These are phyloP conservation scores for Cadophora gregata DNA, from an alignment of 2,329 filamentous ascomycete species.

Conservation along the genomic window DNA sequence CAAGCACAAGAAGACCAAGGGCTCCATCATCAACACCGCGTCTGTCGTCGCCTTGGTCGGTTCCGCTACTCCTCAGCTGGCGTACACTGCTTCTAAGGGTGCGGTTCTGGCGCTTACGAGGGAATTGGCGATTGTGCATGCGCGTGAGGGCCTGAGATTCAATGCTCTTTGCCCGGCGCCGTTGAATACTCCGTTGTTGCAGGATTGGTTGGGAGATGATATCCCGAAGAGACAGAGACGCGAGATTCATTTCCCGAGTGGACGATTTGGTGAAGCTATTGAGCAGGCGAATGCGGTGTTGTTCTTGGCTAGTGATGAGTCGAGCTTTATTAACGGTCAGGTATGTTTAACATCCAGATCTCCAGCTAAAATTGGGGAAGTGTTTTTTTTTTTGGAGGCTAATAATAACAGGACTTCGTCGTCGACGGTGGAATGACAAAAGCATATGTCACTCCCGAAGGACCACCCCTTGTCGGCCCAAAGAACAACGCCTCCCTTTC, in stretches of 20 bases:
- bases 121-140: slow-evolving; percentile 77
- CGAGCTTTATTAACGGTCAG: slow-evolving; percentile 75
- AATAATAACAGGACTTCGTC: slow-evolving; percentile 73
- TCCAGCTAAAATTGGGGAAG: background rate
- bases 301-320: slow-evolving; percentile 77
- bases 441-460: slow-evolving; percentile 79
- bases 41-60: slow-evolving; percentile 77
- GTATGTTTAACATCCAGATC: slow-evolving; percentile 42
- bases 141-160: slow-evolving; percentile 75
- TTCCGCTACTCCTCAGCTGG: slow-evolving; percentile 73
- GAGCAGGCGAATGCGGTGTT: slow-evolving; percentile 78
- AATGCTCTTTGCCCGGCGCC: slow-evolving; percentile 77
- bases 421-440: slow-evolving; percentile 96
- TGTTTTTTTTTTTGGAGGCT: too few relatives aligned
- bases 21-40: slow-evolving; percentile 76
- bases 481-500: slow-evolving; percentile 49
- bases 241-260: slow-evolving; percentile 77
- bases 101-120: slow-evolving; percentile 77
- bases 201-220: slow-evolving; percentile 79
- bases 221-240: slow-evolving; percentile 71
- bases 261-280: slow-evolving; percentile 77
- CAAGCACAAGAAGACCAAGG: slow-evolving; percentile 68
- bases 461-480: slow-evolving; percentile 59
- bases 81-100: slow-evolving; percentile 79
- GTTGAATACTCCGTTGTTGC: slow-evolving; percentile 75